phyloP scores from a whole-genome alignment of 2,329 filamentous ascomycete species.

The Tolypocladium endophyticum region DNA sequence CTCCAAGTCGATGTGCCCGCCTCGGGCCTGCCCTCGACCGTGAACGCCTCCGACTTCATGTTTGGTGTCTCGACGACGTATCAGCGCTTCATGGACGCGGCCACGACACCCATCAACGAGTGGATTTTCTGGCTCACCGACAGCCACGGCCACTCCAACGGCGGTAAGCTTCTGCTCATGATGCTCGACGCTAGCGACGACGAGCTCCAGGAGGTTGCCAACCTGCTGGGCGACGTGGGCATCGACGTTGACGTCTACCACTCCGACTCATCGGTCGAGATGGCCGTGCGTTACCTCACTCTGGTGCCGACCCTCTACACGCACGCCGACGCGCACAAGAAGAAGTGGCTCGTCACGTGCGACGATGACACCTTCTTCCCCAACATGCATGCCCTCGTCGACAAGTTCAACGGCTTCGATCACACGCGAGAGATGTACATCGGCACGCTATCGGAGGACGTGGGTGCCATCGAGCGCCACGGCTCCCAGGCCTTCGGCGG shows the following conservation, averaged over 20 bases:
- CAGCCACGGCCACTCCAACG: constrained; percentile 42
- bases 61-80: constrained; percentile 51
- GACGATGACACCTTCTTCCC: constrained; percentile 59
- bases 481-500: constrained; percentile 55
- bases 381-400: constrained; percentile 42
- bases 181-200: constrained; percentile 41
- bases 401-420: constrained; percentile 42
- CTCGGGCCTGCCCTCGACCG: constrained; percentile 38
- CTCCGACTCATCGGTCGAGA: constrained; percentile 40
- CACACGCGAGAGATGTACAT: constrained; percentile 44
- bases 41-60: constrained; percentile 45
- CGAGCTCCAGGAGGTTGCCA: constrained; percentile 38
- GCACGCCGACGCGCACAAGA: constrained; percentile 33
- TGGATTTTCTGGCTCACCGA: constrained; percentile 53
- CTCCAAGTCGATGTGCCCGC: constrained; percentile 39
- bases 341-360: constrained; percentile 52
- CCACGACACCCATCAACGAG: constrained; percentile 43
- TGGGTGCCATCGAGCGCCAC: constrained; percentile 47
- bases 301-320: constrained; percentile 44
- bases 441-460: constrained; percentile 51
- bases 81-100: constrained; percentile 39
- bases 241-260: constrained; percentile 48
- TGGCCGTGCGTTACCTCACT: constrained; percentile 48
- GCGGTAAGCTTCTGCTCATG: constrained; percentile 43
- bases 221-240: constrained; percentile 34